Conservation (phyloP, 331 rosid genomes). For the Quercus phellos region DNA sequence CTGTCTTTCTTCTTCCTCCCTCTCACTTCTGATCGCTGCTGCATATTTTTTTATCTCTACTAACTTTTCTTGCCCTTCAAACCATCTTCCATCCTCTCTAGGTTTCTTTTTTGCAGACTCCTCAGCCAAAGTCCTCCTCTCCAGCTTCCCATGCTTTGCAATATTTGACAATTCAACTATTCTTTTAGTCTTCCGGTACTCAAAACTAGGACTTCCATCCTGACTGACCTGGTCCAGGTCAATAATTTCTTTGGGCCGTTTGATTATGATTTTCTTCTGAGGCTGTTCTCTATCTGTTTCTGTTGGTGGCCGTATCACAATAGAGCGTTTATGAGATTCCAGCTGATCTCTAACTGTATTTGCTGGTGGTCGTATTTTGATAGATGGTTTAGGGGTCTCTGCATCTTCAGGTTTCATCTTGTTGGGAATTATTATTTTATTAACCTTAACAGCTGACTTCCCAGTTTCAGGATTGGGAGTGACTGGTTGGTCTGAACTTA, state of each 20-base stretch:
- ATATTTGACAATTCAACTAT: constrained; percentile 72
- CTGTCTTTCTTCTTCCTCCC: constrained; percentile 83
- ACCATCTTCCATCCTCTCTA: constrained; percentile 62
- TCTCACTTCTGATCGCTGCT: constrained; percentile 73
- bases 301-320: constrained; percentile 36
- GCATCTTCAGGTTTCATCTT: constrained; percentile 62
- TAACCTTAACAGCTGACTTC: constrained; percentile 55
- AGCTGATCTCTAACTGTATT: constrained; percentile 47
- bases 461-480: constrained; percentile 77
- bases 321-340: constrained; percentile 30
- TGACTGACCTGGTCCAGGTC: constrained; percentile 70
- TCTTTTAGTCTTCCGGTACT: constrained; percentile 76
- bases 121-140: constrained; percentile 36
- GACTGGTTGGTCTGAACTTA: constrained; percentile 54
- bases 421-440: constrained; percentile 61
- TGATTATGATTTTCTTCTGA: constrained; percentile 75
- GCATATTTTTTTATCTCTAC: constrained; percentile 62
- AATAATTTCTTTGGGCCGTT: constrained; percentile 63
- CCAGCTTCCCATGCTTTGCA: constrained; percentile 60
- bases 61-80: constrained; percentile 70
- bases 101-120: constrained; percentile 45
- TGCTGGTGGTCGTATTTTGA: constrained; percentile 71
- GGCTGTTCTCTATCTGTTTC: constrained; percentile 61
- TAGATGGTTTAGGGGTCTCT: constrained; percentile 51
- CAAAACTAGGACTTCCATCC: constrained; percentile 47